phyloP scores from a whole-genome alignment of 495 filamentous ascomycete species.

The Clavariopsis aquatica region DNA sequence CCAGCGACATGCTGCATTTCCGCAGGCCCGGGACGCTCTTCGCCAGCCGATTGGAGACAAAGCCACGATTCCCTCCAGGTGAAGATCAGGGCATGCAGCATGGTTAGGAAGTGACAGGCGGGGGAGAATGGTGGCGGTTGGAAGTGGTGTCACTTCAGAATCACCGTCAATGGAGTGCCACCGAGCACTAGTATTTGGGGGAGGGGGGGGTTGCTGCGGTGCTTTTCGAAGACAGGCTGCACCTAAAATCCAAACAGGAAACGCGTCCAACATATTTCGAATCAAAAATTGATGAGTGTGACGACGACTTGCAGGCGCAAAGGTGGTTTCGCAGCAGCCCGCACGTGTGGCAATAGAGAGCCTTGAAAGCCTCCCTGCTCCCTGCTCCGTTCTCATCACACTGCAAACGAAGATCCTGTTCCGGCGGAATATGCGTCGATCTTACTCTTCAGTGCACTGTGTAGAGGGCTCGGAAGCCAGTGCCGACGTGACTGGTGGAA shows the following conservation, averaged over 20 bases:
- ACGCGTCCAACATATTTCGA: conserved; percentile 18
- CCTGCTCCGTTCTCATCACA: neutral
- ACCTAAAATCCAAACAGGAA: neutral
- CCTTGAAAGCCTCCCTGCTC: conserved; percentile 7
- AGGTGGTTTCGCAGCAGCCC: neutral
- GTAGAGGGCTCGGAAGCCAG: conserved; percentile 4
- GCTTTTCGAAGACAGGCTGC: neutral
- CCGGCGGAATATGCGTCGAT: conserved; percentile 22
- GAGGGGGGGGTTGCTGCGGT: too few species aligned
- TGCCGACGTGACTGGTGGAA: conserved; percentile 29
- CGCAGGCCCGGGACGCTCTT: neutral
- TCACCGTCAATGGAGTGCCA: neutral
- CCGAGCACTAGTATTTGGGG: neutral
- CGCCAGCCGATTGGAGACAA: neutral
- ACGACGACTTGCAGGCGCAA: conserved; percentile 22
- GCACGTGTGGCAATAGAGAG: conserved; percentile 26
- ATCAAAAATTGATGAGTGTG: conserved; percentile 29
- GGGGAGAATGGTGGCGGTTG: neutral
- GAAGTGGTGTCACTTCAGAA: neutral
- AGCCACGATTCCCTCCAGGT: neutral
- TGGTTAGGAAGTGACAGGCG: neutral
- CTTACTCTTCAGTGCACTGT: neutral
- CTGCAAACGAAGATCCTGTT: conserved; percentile 18
- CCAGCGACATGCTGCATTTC: conserved; percentile 1
- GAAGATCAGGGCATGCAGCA: neutral